Evolutionary conservation across 768 basidiomycete genomes (phyloP), one percentile per base, ranked within the genome.

Genomic region (Russula ochroleuca): DNA sequence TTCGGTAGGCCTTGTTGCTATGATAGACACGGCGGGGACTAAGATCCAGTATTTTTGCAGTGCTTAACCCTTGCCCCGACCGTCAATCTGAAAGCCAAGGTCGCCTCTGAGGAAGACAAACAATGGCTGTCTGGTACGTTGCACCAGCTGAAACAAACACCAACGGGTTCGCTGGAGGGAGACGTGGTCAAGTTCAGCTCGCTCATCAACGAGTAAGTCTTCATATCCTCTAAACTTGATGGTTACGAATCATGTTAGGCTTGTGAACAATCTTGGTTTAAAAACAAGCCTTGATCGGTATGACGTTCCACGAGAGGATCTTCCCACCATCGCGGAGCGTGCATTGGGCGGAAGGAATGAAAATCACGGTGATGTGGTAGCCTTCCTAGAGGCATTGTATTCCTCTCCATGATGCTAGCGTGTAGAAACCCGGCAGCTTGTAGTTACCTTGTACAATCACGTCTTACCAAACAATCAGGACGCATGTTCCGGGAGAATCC

Each of bases 1-100:
- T 5, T 90, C 89, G n/a, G 88, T 88, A 65, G 73, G 83, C 69
- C n/a, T 5, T 31, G 15, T 31, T 21, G 14, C 40, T 7, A 13
- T 47, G 43, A 21, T 21, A 15, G 41, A 55, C 8, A 25, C 59
- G 5, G 25, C 59, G 5, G 25, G 14, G 7, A 48, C 28, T 31
- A 40, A 35, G 49, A 25, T 9, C 57, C 43, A 5, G 4, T 10
- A 35, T 14, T 19, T 49, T 58, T 43, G 40, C 57, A 90, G 88
- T 90, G 89, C 71, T 76, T 90, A 58, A 90, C 88, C 7, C 80
- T 91, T 25, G 81, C 84, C 5, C 80, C 87, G 0, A 84, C 84
- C 35, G 82, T 90, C 19, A 75, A 72, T 1, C 73, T 89, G 25
- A 81, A 87, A 72, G 80, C 86, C 1, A 79, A 83, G 63, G 71